Conservation (phyloP, 768 basidiomycete species). For the Sarcodon sp. region DNA sequence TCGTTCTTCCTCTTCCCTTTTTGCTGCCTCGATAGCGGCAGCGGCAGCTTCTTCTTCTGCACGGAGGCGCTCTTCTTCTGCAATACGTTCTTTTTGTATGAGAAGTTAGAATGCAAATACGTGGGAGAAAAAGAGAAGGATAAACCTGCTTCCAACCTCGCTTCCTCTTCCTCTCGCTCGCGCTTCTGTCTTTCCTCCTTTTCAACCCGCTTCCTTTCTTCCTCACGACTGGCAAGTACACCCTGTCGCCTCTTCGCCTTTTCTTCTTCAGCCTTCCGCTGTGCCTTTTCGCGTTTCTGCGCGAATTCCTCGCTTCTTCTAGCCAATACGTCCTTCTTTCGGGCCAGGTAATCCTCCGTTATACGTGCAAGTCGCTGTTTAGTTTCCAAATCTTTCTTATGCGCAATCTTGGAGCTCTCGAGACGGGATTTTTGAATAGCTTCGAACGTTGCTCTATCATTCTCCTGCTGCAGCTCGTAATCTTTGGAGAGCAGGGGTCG, state of each 20-base stretch:
- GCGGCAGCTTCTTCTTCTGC: slow-evolving; percentile 19
- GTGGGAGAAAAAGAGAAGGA: background rate
- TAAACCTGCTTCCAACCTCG: slow-evolving; percentile 38
- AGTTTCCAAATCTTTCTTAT: slow-evolving; percentile 54
- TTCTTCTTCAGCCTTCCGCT: slow-evolving; percentile 69
- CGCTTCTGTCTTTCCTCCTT: slow-evolving; percentile 22
- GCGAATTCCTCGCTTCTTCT: slow-evolving; percentile 57
- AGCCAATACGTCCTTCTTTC: slow-evolving; percentile 38
- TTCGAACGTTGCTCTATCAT: slow-evolving; percentile 62
- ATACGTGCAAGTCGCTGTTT: slow-evolving; percentile 70
- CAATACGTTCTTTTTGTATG: slow-evolving; percentile 9
- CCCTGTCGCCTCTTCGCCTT: slow-evolving; percentile 57
- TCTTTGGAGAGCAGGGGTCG: slow-evolving; percentile 75
- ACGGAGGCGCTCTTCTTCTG: slow-evolving; percentile 14
- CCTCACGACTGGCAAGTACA: slow-evolving; percentile 46
- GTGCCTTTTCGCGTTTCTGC: slow-evolving; percentile 40
- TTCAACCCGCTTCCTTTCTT: slow-evolving; percentile 31
- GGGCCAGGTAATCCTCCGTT: slow-evolving; percentile 49
- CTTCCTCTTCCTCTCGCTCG: slow-evolving; percentile 28
- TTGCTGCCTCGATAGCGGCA: slow-evolving; percentile 38
- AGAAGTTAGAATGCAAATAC: background rate
- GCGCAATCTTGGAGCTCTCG: slow-evolving; percentile 40
- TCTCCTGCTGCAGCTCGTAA: slow-evolving; percentile 74
- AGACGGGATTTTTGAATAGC: slow-evolving; percentile 40
- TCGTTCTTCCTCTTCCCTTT: slow-evolving; percentile 53